Percentiles rank a stretch among this genome's conserved stretches.
Conservation (phyloP, 768 basidiomycete species). For the Fibroporia radiculosa region DNA sequence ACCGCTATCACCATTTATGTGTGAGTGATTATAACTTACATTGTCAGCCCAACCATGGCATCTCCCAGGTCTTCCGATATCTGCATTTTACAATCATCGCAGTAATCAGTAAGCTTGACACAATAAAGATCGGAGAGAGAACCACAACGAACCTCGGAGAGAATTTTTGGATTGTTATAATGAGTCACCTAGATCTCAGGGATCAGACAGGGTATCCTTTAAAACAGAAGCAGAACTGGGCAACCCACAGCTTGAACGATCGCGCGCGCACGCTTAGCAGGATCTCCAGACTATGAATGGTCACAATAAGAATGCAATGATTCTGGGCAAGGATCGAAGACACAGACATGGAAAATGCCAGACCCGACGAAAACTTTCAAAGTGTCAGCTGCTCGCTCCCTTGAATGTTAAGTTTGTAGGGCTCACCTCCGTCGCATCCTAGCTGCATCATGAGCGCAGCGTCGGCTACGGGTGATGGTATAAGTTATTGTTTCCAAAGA, state of each 20-base stretch:
- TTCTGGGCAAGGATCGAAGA: background rate
- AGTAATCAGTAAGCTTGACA: constrained; percentile 2
- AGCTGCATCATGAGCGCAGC: constrained; percentile 99
- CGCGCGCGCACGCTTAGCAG: constrained; percentile 87
- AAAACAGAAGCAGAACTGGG: background rate
- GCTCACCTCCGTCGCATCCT: constrained; percentile 89
- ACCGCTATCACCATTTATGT: background rate
- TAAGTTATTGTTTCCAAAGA: background rate
- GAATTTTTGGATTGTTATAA: constrained; percentile 86
- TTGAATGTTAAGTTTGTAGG: constrained; percentile 2
- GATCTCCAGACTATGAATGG: constrained; percentile 69
- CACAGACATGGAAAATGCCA: constrained; percentile 84
- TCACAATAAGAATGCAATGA: background rate
- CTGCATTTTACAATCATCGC: constrained; percentile 24
- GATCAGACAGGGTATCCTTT: background rate
- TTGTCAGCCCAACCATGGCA: constrained; percentile 91
- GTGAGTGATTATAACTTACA: constrained; percentile 50
- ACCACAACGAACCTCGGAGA: constrained; percentile 61
- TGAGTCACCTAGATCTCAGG: constrained; percentile 80
- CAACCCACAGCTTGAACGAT: constrained; percentile 84
- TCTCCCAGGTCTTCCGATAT: constrained; percentile 78
- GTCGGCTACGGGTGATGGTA: constrained; percentile 61
- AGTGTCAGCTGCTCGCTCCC: constrained; percentile 7
- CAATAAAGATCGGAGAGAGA: background rate
- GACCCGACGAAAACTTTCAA: constrained; percentile 89